Conservation (phyloP, 2,329 filamentous ascomycete genomes). For the Colletotrichum karsti region DNA sequence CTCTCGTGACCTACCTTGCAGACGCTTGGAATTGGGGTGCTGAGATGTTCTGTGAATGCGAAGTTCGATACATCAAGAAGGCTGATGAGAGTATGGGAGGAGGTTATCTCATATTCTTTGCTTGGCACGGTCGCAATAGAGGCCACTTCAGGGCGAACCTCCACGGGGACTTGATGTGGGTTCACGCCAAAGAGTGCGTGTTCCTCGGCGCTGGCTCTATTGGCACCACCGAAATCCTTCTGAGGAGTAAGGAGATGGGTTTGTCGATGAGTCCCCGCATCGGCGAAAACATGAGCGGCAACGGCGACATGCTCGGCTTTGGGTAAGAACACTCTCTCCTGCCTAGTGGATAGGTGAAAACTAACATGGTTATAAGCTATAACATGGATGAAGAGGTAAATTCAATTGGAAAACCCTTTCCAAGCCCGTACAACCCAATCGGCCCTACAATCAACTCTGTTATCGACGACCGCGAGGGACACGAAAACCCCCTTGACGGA, state of each 20-base stretch:
- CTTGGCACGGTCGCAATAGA: slow-evolving; percentile 69
- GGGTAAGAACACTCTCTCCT: slow-evolving; percentile 47
- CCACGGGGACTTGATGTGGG: slow-evolving; percentile 71
- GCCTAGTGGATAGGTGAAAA: neutral
- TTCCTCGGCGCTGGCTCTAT: slow-evolving; percentile 73
- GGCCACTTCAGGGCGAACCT: slow-evolving; percentile 62
- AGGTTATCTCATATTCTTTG: slow-evolving; percentile 72
- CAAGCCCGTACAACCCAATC: slow-evolving; percentile 59
- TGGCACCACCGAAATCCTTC: slow-evolving; percentile 72
- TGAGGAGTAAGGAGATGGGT: slow-evolving; percentile 67
- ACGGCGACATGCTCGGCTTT: slow-evolving; percentile 73
- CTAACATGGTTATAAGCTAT: slow-evolving; percentile 51
- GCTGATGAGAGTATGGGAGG: slow-evolving; percentile 55
- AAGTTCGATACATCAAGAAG: slow-evolving; percentile 70
- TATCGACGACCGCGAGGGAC: slow-evolving; percentile 65
- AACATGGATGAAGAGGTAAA: slow-evolving; percentile 67
- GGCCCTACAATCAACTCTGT: slow-evolving; percentile 71
- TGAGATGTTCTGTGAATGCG: slow-evolving; percentile 75
- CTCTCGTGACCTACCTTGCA: slow-evolving; percentile 71
- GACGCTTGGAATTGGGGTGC: slow-evolving; percentile 79
- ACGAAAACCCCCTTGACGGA: slow-evolving; percentile 64
- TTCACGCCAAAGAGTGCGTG: slow-evolving; percentile 70
- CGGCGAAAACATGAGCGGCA: slow-evolving; percentile 70
- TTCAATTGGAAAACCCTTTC: slow-evolving; percentile 59
- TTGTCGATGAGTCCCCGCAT: slow-evolving; percentile 65